These are phyloP conservation scores for Penicillium roqueforti DNA, from an alignment of 495 filamentous ascomycete species.

Conservation along the genomic window DNA sequence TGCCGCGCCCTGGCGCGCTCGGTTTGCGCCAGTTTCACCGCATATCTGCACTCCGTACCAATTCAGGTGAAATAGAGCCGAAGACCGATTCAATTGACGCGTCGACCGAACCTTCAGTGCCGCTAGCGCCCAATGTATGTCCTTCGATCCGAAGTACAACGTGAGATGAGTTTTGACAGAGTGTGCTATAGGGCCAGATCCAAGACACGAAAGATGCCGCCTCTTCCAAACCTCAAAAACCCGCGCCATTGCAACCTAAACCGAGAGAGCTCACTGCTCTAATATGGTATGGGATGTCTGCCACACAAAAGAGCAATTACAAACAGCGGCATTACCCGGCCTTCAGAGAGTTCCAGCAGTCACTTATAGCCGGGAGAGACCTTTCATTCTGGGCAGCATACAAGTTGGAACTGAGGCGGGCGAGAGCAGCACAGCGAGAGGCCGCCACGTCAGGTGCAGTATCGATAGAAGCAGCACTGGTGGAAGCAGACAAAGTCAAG, in stretches of 20 bases:
- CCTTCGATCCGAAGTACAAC: background rate
- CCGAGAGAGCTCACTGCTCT: background rate
- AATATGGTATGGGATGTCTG: background rate
- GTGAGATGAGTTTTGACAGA: background rate
- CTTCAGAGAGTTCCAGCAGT: background rate
- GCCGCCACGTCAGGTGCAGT: background rate
- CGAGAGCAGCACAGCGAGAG: background rate
- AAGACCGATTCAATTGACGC: background rate
- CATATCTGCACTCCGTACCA: slow-evolving; percentile 9
- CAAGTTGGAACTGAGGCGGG: background rate
- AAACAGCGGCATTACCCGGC: background rate
- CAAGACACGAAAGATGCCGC: background rate
- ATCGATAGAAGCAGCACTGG: background rate
- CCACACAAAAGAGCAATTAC: background rate
- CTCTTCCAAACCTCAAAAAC: background rate
- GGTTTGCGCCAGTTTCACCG: slow-evolving; percentile 30
- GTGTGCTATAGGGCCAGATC: background rate
- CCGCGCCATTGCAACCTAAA: background rate
- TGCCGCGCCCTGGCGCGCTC: slow-evolving; percentile 23
- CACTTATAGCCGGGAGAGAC: background rate
- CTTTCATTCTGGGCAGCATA: background rate
- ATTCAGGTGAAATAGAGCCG: background rate
- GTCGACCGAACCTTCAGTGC: background rate
- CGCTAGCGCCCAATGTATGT: background rate
- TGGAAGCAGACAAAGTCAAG: background rate